Evolutionary conservation across 176 grass and related monocot species (phyloP), one percentile per base, ranked within the genome.

Genomic region (Phyllostachys edulis): DNA sequence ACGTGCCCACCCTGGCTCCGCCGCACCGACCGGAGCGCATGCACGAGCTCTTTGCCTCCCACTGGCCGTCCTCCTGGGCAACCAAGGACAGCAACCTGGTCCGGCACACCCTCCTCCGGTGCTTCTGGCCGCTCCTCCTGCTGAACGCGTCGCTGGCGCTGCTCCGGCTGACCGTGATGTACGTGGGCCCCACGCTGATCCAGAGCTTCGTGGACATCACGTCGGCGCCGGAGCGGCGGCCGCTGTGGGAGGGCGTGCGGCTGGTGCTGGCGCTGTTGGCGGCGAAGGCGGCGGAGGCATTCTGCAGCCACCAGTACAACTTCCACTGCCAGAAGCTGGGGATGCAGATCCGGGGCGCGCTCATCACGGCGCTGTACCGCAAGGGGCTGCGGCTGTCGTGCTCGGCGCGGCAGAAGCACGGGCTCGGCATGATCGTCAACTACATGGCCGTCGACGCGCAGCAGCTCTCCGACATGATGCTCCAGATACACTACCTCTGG

Each of bases 371-470:
- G 29, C 91, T 99, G 23, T 99, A 99, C 94, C 72, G 80, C 7
- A 99, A 99, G 88, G 96, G 96, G 0, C 85, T 99, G 18, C 86
- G 81, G 2, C 88, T 99, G 7, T 99, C 96, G 3, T 94, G 96
- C 83, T 91, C 91, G 0, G 93, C 96, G 1, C 34, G 96, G 11
- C 96, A 99, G 77, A 39, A 45, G 7, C 96, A 99, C 54, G 96
- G 96, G 1, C 83, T 99, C 1, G 96, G 96, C 65, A 96, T 93
- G 89, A 99, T 99, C 79, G 93, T 99, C 55, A 99, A 99, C 85
- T 95, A 95, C 87, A 99, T 99, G 96, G 93, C 96, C 52, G 96
- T 99, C 20, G 96, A 99, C 71, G 96, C 96, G 27, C 96, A 99
- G 92, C 96, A 99, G 84, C 85, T 99, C 2, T 87, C 96, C 16